Evolutionary conservation across 352 stramenopile species (phyloP).

Genomic region (Phytopythium cucurbitacearum): DNA sequence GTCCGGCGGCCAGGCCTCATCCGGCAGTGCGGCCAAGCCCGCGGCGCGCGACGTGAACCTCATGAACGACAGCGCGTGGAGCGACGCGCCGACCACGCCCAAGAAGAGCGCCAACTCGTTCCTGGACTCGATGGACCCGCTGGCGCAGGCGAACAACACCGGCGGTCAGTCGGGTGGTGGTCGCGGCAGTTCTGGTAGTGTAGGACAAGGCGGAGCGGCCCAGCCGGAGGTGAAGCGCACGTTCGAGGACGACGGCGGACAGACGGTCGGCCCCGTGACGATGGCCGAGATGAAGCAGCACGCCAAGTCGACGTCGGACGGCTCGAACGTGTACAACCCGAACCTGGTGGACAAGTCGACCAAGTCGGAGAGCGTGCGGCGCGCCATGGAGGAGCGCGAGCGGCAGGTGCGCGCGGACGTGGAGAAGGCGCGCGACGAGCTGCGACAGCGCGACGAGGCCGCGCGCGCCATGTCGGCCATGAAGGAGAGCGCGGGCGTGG

Average conservation of each 20-base stretch:
- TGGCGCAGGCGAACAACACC: constrained; percentile 28
- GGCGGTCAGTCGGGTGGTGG: constrained; percentile 5
- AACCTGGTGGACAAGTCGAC: constrained; percentile 80
- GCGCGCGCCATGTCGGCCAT: constrained; percentile 45
- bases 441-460: constrained; percentile 66
- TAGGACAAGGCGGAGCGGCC: background rate
- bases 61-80: constrained; percentile 63
- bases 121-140: constrained; percentile 61
- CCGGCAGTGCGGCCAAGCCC: constrained; percentile 4
- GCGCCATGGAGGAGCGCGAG: constrained; percentile 83
- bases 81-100: constrained; percentile 24
- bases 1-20: constrained; percentile 36
- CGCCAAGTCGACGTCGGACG: constrained; percentile 58
- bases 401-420: constrained; percentile 65
- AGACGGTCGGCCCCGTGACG: constrained; percentile 78
- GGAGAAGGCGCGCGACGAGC: constrained; percentile 65
- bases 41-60: constrained; percentile 51
- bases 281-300: constrained; percentile 81
- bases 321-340: constrained; percentile 85
- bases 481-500: constrained; percentile 56
- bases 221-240: constrained; percentile 39
- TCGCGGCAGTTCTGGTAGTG: no score
- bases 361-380: constrained; percentile 69
- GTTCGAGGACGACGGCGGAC: constrained; percentile 75
- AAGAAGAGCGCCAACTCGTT: constrained; percentile 34